Base-by-base conservation (phyloP, 257 asterid species). In the Solanum stenotomum region DNA sequence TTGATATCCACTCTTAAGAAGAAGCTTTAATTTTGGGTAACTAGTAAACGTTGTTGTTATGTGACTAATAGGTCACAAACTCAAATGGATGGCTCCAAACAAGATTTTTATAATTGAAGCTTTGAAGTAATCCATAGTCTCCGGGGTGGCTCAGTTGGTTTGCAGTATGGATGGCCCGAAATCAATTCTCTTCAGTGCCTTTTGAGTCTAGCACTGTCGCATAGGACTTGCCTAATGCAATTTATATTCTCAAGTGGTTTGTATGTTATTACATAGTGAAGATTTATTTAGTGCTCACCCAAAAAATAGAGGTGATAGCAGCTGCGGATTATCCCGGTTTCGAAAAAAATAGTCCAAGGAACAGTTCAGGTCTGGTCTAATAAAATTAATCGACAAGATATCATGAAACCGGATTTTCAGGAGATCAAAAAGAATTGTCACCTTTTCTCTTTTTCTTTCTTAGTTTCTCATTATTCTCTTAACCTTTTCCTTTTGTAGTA, bases 321-420 rank as follows among this genome's bases (percentile, higher is more conserved):
- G 1, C 1, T 16, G 10, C n/a, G 10, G 63, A 1, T 5, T 42
- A 3, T 42, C 5, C 0, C 0, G 3, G 22, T 16, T 52, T 16
- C 23, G 10, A 16, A 52, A 18, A 52, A 52, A 81, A 18, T 49
- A 76, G 5, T 87, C 87, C 72, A 86, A 27, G 25, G 72, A 29
- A n/a, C 78, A 87, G 78, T 68, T 37, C 75, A 63, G 68, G 29
- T 74, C 72, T 10, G 18, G 22, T 27, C 38, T 25, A 68, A 38
- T 71, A n/a, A 85, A 83, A 71, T 22, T 25, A 76, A 38, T 85
- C 88, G 92, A 90, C 92, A 90, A 75, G 85, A 75, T 81, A 90
- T 90, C 89, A 84, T 88, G 88, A 88, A 76, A 44, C 84, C 92
- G 90, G 92, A 90, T 90, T 90, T 90, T 90, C 84, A 90, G 92